A percentile compares a stretch with the other conserved stretches of the same genome.
phyloP scores from a whole-genome alignment of 805 yeast species.

The Zygoascus flipseniorum region DNA sequence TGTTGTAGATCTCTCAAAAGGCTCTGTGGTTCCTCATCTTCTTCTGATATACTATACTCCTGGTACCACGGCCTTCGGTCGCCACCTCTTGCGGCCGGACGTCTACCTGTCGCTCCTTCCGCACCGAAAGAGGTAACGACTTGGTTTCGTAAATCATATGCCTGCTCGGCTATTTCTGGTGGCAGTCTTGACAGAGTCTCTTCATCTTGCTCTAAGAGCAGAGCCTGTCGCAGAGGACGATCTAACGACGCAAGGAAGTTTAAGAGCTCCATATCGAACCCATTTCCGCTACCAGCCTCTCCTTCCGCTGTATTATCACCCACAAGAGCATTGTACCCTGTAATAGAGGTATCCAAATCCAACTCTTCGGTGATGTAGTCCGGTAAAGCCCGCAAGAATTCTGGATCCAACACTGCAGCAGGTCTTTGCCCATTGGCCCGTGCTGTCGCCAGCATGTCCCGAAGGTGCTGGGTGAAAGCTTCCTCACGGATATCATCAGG shows the following conservation, averaged over 20 bases:
- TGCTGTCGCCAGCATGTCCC: conserved; percentile 41
- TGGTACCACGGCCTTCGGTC: not conserved
- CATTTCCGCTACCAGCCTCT: conserved; percentile 16
- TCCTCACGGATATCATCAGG: conserved; percentile 93
- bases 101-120: conserved; percentile 1
- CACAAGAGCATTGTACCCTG: conserved; percentile 12
- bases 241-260: conserved; percentile 26
- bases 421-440: conserved; percentile 26
- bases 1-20: not conserved
- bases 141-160: conserved; percentile 20
- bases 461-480: conserved; percentile 74
- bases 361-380: conserved; percentile 42
- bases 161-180: conserved; percentile 26
- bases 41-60: not conserved
- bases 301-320: conserved; percentile 2
- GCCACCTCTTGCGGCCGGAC: conserved; percentile 1
- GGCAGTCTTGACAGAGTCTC: conserved; percentile 24
- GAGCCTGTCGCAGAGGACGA: conserved; percentile 25
- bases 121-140: conserved; percentile 12
- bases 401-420: conserved; percentile 62
- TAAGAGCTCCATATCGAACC: conserved; percentile 22
- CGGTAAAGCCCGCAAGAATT: conserved; percentile 74
- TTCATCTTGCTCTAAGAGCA: conserved; percentile 27
- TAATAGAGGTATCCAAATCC: conserved; percentile 21
- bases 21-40: not conserved